A percentile compares a stretch with the other conserved stretches of the same genome.
Evolutionary conservation across 2,329 filamentous ascomycete species (phyloP).

Genomic region (Lasiodiplodia citricola): DNA sequence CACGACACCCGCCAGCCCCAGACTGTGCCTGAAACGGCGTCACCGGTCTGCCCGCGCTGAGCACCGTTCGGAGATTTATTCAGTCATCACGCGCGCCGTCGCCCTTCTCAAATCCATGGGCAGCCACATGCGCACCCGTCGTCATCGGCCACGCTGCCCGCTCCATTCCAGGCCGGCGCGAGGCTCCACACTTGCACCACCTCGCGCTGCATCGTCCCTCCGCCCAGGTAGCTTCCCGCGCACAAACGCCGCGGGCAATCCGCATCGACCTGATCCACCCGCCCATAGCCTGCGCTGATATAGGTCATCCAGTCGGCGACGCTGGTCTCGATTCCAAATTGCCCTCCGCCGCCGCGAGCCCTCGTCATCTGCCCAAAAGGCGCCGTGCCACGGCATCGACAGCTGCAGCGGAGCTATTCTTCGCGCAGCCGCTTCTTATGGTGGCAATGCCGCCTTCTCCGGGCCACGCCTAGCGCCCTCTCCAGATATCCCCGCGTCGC

Average conservation of each 20-base stretch:
- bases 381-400: not conserved
- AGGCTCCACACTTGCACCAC: slow-evolving; percentile 11
- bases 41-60: not conserved
- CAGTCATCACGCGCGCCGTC: slow-evolving; percentile 3
- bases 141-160: slow-evolving; percentile 8
- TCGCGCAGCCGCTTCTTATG: slow-evolving; percentile 1
- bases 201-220: slow-evolving; percentile 20
- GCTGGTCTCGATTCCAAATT: slow-evolving; percentile 19
- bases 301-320: slow-evolving; percentile 18
- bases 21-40: slow-evolving; percentile 20
- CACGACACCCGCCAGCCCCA: slow-evolving; percentile 5
- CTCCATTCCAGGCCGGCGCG: slow-evolving; percentile 3
- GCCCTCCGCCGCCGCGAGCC: not conserved
- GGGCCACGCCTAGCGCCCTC: not conserved
- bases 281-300: slow-evolving; percentile 20
- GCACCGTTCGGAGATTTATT: slow-evolving; percentile 8
- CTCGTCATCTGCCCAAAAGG: slow-evolving; percentile 7
- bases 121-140: slow-evolving; percentile 20
- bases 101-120: slow-evolving; percentile 10
- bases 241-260: slow-evolving; percentile 12
- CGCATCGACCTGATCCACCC: not conserved
- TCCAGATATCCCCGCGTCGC: not conserved
- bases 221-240: slow-evolving; percentile 11
- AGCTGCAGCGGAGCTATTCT: slow-evolving; percentile 1
- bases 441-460: not conserved